phyloP scores from a whole-genome alignment of 2,329 filamentous ascomycete species.

The Ophiostoma fasciatum region DNA sequence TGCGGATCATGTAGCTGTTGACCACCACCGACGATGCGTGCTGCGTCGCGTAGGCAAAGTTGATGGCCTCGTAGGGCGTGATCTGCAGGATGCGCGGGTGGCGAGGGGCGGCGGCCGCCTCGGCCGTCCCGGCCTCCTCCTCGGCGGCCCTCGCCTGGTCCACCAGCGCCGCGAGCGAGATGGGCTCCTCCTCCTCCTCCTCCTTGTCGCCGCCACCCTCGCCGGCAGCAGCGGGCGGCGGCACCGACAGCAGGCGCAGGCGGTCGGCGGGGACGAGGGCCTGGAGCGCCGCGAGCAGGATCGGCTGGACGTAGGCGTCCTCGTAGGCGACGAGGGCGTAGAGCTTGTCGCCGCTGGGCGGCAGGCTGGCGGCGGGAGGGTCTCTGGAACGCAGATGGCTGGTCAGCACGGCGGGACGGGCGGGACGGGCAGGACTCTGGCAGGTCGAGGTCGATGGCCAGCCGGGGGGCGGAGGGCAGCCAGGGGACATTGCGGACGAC shows the following conservation, averaged over 20 bases:
- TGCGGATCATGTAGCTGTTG: constrained; percentile 90
- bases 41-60: constrained; percentile 60
- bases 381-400: no score
- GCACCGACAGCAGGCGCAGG: constrained; percentile 28
- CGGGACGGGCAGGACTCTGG: no score
- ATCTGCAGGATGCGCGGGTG: constrained; percentile 78
- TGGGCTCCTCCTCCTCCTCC: constrained; percentile 19
- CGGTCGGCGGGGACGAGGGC: constrained; percentile 39
- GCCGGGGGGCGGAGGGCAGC: no score
- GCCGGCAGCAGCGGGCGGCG: constrained; percentile 2
- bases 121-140: neutral
- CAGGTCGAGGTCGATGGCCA: no score
- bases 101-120: constrained; percentile 15
- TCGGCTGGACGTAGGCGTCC: constrained; percentile 75
- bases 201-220: neutral
- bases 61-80: constrained; percentile 70
- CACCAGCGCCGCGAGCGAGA: constrained; percentile 23
- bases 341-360: constrained; percentile 28
- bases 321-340: constrained; percentile 73
- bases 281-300: constrained; percentile 61
- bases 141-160: constrained; percentile 13
- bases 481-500: no score
- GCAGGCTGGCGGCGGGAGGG: no score
- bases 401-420: no score
- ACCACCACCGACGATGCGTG: constrained; percentile 49